A percentile compares a stretch with the other conserved stretches of the same genome.
Evolutionary conservation across 2,329 filamentous ascomycete genomes (phyloP).

Genomic region (Orbilia quercus): DNA sequence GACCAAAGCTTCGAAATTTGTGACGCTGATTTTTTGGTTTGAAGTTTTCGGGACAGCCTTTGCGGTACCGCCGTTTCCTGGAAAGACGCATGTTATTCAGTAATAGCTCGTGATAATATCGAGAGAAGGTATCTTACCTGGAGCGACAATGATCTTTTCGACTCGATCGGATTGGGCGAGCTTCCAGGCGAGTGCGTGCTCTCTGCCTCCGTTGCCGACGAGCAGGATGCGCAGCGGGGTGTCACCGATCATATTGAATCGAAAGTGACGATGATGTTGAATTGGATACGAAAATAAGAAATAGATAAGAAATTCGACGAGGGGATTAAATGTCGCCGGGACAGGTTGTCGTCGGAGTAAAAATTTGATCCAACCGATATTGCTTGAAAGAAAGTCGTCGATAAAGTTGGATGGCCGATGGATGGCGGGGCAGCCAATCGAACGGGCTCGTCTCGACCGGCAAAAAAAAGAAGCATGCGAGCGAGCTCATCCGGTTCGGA

Average conservation of each 20-base stretch:
- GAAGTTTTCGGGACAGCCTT: slow-evolving; percentile 73
- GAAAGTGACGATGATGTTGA: background rate
- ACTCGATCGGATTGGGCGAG: slow-evolving; percentile 83
- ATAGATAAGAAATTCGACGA: background rate
- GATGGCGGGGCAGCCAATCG: slow-evolving; percentile 42
- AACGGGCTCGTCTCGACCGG: slow-evolving; percentile 7
- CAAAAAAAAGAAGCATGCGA: slow-evolving; percentile 34
- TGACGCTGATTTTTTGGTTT: slow-evolving; percentile 78
- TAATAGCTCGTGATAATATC: background rate
- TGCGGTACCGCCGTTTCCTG: slow-evolving; percentile 89
- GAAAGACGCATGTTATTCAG: slow-evolving; percentile 59
- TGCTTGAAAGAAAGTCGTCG: background rate
- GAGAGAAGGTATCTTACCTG: slow-evolving; percentile 60
- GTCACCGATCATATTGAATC: slow-evolving; percentile 46
- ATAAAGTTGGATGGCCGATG: background rate
- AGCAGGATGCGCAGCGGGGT: slow-evolving; percentile 76
- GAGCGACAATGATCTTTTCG: slow-evolving; percentile 76
- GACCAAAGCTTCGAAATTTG: slow-evolving; percentile 82
- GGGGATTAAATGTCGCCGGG: background rate
- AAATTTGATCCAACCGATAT: background rate
- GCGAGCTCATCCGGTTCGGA: slow-evolving; percentile 56
- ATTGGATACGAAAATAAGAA: background rate
- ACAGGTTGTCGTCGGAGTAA: background rate
- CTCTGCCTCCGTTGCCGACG: slow-evolving; percentile 91
- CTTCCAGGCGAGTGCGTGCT: slow-evolving; percentile 96